Base-by-base conservation (phyloP, 2,329 filamentous ascomycete species). In the Talaromyces sp. region DNA sequence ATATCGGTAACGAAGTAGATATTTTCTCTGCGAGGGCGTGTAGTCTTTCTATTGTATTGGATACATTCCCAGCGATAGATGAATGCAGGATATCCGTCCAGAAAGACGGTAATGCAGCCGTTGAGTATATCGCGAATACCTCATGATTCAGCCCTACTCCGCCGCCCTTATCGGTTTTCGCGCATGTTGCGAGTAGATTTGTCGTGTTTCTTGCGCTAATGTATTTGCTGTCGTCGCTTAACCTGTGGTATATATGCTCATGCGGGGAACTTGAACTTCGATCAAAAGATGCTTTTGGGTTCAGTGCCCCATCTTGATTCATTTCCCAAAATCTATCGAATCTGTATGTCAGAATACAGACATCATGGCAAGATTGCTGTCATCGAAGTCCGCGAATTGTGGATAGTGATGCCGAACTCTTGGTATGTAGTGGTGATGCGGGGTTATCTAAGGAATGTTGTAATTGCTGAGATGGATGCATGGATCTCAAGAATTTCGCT, bases 121-220 rank as follows among this genome's bases (percentile, higher is more conserved):
- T 65, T 19, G 64, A 61, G n/a, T 65, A 65, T 13, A 65, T 62
- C n/a, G 64, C 64, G 60, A 65, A 65, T 17, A 61, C n/a, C 7
- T 61, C 59, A 29, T 58, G 22, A n/a, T 45, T 34, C 25, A 65
- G 31, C 3, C 59, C 25, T 49, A 65, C 64, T 5, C 64, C 64
- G 6, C 64, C 64, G 4, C 64, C 64, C 36, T 6, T 27, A 34
- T 65, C 64, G 8, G 15, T 61, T 43, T 40, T 36, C 2, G 64
- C 64, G 34, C 64, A 65, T 38, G 38, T 43, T 17, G 31, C 22
- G 61, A 64, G 61, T 22, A 58, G 43, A 17, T 43, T 40, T 25
- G 53, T 5, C 15, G 34, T 38, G n/a, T 29, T 51, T 11, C 19
- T 27, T 15, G 6, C 15, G 27, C 15, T 47, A 17, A 5, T 40